Percentiles rank a stretch among this genome's conserved stretches.
phyloP scores from a whole-genome alignment of 305 asterid genomes.

The Galium porrigens region DNA sequence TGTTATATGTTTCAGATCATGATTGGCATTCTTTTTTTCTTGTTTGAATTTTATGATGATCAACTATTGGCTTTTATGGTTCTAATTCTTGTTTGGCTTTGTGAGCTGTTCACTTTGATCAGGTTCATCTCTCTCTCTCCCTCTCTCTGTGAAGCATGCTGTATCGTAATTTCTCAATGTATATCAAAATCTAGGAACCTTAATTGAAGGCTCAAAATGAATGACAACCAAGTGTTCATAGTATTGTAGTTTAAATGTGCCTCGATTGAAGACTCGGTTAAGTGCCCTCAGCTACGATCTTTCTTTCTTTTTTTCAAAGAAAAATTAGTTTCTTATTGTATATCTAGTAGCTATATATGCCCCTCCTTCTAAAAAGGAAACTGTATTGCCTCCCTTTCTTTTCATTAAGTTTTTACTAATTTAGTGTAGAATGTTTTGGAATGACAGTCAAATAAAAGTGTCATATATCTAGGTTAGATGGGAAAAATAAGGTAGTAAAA shows the following conservation, averaged over 20 bases:
- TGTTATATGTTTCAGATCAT: conserved; percentile 52
- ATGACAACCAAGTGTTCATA: neutral
- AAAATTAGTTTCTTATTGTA: neutral
- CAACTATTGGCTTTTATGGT: conserved; percentile 98
- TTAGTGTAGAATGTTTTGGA: neutral
- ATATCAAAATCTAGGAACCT: neutral
- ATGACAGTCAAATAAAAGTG: neutral
- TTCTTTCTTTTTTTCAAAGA: too few relatives aligned
- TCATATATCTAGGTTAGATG: neutral
- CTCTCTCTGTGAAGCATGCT: neutral
- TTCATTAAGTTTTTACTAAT: neutral
- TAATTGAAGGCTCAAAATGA: neutral
- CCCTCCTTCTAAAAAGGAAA: neutral
- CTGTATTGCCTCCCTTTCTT: neutral
- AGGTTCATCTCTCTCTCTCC: conserved; percentile 36
- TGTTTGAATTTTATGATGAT: conserved; percentile 94
- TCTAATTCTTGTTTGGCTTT: conserved; percentile 91
- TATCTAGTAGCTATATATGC: neutral
- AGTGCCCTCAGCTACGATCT: too few relatives aligned
- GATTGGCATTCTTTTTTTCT: conserved; percentile 93
- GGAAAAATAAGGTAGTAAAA: neutral
- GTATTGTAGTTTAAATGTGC: neutral
- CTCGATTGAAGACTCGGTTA: neutral
- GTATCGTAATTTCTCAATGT: neutral
- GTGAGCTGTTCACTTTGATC: conserved; percentile 92